Conservation (phyloP, 148 eudicot species). For the Vaccinium myrtillus region DNA sequence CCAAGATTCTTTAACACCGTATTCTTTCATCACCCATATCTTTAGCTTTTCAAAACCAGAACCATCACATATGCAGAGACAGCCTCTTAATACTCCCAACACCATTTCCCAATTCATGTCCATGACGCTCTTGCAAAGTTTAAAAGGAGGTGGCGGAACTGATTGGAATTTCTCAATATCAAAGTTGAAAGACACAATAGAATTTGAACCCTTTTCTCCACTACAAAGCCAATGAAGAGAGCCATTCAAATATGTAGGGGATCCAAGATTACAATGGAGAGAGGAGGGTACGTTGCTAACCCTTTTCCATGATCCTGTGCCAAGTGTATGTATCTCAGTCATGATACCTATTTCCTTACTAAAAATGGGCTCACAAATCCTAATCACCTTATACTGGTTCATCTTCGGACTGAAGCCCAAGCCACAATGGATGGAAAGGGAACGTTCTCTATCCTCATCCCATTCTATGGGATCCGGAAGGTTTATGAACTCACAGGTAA, state of each 20-base stretch:
- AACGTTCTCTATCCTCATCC: background rate
- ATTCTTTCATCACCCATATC: constrained; percentile 22
- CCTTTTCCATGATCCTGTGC: too few relatives aligned
- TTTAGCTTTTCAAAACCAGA: background rate
- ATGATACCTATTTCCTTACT: background rate
- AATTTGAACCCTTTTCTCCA: background rate
- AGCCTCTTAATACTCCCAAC: constrained; percentile 18
- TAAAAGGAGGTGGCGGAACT: constrained; percentile 11
- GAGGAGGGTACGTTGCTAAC: background rate
- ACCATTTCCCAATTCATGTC: background rate
- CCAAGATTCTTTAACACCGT: constrained; percentile 28
- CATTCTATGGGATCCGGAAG: background rate
- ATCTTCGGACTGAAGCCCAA: constrained; percentile 8
- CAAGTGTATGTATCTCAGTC: background rate
- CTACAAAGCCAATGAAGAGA: constrained; percentile 16
- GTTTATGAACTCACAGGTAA: constrained; percentile 18
- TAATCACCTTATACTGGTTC: constrained; percentile 15
- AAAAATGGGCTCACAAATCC: background rate
- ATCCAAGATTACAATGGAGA: background rate
- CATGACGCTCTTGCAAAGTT: background rate
- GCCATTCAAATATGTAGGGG: background rate
- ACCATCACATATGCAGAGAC: constrained; percentile 16
- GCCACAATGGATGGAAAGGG: background rate
- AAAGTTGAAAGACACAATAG: constrained; percentile 22
- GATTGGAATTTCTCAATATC: constrained; percentile 19